Conservation (phyloP, 1,284 basidiomycete genomes). For the Malassezia arunalokei region DNA sequence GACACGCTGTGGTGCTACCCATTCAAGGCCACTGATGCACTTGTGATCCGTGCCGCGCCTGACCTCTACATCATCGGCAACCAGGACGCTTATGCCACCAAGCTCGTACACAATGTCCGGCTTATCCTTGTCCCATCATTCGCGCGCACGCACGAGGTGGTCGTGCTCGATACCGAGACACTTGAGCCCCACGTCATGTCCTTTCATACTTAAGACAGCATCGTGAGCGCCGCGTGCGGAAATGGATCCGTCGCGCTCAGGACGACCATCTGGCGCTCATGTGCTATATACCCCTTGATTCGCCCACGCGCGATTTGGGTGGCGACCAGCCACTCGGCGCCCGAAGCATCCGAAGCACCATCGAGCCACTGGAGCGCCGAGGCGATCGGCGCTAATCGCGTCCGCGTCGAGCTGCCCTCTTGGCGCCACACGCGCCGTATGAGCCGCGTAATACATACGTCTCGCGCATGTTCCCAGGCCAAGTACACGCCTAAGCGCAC, state of each 20-base stretch:
- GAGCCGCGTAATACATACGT: slow-evolving; percentile 69
- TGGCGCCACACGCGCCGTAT: slow-evolving; percentile 68
- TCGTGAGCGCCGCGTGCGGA: slow-evolving; percentile 49
- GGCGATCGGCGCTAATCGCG: slow-evolving; percentile 19
- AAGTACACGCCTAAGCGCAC: slow-evolving; percentile 73
- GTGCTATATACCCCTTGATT: slow-evolving; percentile 88
- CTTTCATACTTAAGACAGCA: slow-evolving; percentile 5
- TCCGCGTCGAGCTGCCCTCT: slow-evolving; percentile 17
- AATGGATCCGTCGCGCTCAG: slow-evolving; percentile 71
- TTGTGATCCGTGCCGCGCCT: slow-evolving; percentile 70
- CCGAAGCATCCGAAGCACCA: slow-evolving; percentile 49
- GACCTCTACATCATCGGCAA: slow-evolving; percentile 86
- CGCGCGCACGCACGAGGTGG: slow-evolving; percentile 55
- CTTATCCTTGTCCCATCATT: slow-evolving; percentile 77
- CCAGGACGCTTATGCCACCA: slow-evolving; percentile 56
- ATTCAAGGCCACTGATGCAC: slow-evolving; percentile 75
- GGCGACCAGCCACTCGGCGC: slow-evolving; percentile 77
- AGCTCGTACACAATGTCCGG: slow-evolving; percentile 48
- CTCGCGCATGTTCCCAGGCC: slow-evolving; percentile 72
- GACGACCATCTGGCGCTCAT: slow-evolving; percentile 84
- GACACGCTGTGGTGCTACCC: slow-evolving; percentile 99
- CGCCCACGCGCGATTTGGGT: slow-evolving; percentile 73
- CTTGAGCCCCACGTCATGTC: slow-evolving; percentile 50
- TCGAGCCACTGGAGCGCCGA: slow-evolving; percentile 19
- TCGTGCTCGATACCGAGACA: slow-evolving; percentile 55